Evolutionary conservation across 495 filamentous ascomycete species (phyloP), one percentile per base, ranked within the genome.

Genomic region (Daldinia decipiens): DNA sequence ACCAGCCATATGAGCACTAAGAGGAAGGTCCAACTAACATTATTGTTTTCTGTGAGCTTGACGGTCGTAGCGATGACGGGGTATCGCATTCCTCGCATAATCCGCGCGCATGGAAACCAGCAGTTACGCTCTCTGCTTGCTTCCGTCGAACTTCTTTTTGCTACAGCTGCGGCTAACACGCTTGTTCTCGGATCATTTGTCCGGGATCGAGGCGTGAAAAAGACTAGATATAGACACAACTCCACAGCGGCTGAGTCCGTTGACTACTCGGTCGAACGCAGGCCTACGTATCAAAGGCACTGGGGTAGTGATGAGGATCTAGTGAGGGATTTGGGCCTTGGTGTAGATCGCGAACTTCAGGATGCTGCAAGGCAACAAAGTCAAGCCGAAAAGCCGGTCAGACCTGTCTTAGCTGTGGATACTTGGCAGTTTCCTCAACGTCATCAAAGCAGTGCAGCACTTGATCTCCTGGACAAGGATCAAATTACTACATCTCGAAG

Each of bases 221-320:
- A 92, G 76, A 79, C 82, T n/a, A 90, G 90, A 74, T 95, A 87
- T 78, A 89, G 89, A 67, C 82, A 86, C 55, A 89, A 84, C 51
- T 83, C 82, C 11, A 65, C 79, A 43, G 75, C 77, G 26, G 77
- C 75, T 21, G 77, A 82, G 47, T 84, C 82, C 29, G 58, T 85
- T 5, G 83, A 87, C 26, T 83, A 83, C 50, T 74, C 65, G 5
- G 74, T 79, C 15, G 74, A 74, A n/a, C 78, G 83, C 17, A 79
- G 83, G 17, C 83, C 86, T 3, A 84, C 81, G 9, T 72, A 80
- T n/a, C 81, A 87, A 21, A 80, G 86, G 53, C 85, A 89, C 66
- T 95, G 92, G 92, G 92, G 92, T 6, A 93, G 90, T 68, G 93
- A 96, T 75, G 90, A 91, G 52, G 92, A 95, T 73, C 82, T 96